Base-by-base conservation (phyloP, 768 basidiomycete species). In the Kwoniella botswanensis region DNA sequence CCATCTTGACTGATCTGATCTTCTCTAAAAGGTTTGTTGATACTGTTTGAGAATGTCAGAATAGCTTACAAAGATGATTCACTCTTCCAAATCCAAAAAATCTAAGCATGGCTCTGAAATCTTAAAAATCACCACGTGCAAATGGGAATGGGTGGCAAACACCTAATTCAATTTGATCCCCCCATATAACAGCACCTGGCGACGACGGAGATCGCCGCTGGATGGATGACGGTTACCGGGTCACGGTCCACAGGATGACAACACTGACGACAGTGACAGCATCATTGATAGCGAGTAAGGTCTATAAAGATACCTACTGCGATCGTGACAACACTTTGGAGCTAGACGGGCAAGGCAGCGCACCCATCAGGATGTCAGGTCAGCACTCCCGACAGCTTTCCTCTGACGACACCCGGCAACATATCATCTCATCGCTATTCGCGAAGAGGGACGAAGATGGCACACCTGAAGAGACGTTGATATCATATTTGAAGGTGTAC, bases 401-500 rank as follows among this genome's bases (percentile, higher is more conserved):
- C 4, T 11, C 58, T 10, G 79, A 81, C 44, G 80, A 81, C 63
- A 63, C 70, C 2, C 76, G 80, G 29, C 78, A 83, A 44, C 83
- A 84, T 29, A 95, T 97, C 77, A 89, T 94, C 75, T 84, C 88
- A 1, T 94, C 93, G 5, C 90, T 94, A 10, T 96, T 97, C 85
- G 88, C 89, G 29, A 89, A 88, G 77, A 87, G 90, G 68, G 90
- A 88, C 79, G 88, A 88, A 15, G 85, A 86, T 69, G 90, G 90
- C 53, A 85, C 85, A 57, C 84, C 89, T 0, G 90, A 90, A 70
- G 94, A 97, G 83, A 87, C 87, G 21, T 95, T 97, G 82, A 89
- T 95, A 68, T 87, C 90, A 50, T 94, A 95, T 84, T 76, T 96
- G 82, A 97, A 95, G 86, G 93, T 98, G 35, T 93, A 90, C 90